Conservation (phyloP, 768 basidiomycete species). For the Agaricus subrufescens region DNA sequence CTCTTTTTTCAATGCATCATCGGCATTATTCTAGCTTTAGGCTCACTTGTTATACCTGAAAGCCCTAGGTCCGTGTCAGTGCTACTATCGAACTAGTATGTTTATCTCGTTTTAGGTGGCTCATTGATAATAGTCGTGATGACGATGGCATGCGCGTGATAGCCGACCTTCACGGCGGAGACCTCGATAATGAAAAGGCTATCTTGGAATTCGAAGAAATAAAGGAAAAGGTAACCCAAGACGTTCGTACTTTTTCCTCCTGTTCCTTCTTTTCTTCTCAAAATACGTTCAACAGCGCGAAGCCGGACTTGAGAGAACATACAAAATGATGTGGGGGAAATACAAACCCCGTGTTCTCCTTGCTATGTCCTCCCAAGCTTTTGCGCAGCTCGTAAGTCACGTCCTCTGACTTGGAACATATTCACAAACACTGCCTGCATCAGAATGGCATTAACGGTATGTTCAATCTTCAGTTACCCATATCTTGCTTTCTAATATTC, state of each 20-base stretch:
- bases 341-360: slow-evolving; percentile 84
- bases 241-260: slow-evolving; percentile 32
- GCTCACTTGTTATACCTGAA: slow-evolving; percentile 79
- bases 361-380: slow-evolving; percentile 91
- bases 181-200: slow-evolving; percentile 59
- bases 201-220: slow-evolving; percentile 81
- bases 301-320: slow-evolving; percentile 64
- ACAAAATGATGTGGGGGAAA: slow-evolving; percentile 71
- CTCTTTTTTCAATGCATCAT: slow-evolving; percentile 80
- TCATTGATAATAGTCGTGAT: slow-evolving; percentile 81
- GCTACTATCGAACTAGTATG: neutral
- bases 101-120: slow-evolving; percentile 46
- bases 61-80: slow-evolving; percentile 56
- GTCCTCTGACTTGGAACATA: neutral
- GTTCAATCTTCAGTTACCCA: slow-evolving; percentile 11
- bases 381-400: slow-evolving; percentile 76
- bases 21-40: slow-evolving; percentile 67
- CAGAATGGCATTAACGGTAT: slow-evolving; percentile 89
- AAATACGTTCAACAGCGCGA: slow-evolving; percentile 43
- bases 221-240: slow-evolving; percentile 64
- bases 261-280: no score
- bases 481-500: neutral
- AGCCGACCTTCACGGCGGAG: slow-evolving; percentile 78
- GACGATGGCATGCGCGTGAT: slow-evolving; percentile 77
- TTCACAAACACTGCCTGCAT: neutral